A percentile compares a stretch with the other conserved stretches of the same genome.
Conservation (phyloP, 2,329 filamentous ascomycete species). For the Fusarium succisae region DNA sequence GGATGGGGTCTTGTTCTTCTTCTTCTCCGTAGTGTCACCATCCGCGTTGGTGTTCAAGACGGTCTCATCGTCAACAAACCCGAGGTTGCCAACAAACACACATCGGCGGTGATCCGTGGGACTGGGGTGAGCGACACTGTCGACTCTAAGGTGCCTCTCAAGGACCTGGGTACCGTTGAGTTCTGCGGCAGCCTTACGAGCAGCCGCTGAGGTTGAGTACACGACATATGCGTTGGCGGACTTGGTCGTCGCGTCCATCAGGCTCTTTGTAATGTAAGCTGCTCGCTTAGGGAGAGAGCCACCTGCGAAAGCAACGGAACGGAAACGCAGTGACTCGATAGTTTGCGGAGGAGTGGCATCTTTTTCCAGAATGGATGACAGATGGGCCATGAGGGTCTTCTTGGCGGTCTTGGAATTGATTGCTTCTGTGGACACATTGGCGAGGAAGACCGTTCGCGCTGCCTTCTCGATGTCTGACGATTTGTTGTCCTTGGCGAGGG, state of each 20-base stretch:
- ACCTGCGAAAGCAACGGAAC: constrained; percentile 86
- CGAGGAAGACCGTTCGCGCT: constrained; percentile 88
- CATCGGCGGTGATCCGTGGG: constrained; percentile 86
- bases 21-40: constrained; percentile 74
- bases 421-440: constrained; percentile 85
- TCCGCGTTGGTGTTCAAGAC: constrained; percentile 71
- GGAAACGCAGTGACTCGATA: constrained; percentile 91
- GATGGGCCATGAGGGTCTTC: constrained; percentile 79
- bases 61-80: constrained; percentile 93
- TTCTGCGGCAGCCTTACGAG: constrained; percentile 76
- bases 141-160: constrained; percentile 87
- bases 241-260: constrained; percentile 91
- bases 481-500: constrained; percentile 62
- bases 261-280: constrained; percentile 88
- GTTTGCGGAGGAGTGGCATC: constrained; percentile 69
- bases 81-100: constrained; percentile 95
- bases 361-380: constrained; percentile 75
- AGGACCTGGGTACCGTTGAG: constrained; percentile 88
- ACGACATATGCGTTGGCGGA: constrained; percentile 96
- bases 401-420: constrained; percentile 85
- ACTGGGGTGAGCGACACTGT: constrained; percentile 88
- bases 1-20: constrained; percentile 77
- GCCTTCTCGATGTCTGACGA: constrained; percentile 81
- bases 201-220: constrained; percentile 79
- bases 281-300: constrained; percentile 87